A percentile compares a stretch with the other conserved stretches of the same genome.
phyloP scores from a whole-genome alignment of 345 rosid genomes.

The Raphanus sativus region DNA sequence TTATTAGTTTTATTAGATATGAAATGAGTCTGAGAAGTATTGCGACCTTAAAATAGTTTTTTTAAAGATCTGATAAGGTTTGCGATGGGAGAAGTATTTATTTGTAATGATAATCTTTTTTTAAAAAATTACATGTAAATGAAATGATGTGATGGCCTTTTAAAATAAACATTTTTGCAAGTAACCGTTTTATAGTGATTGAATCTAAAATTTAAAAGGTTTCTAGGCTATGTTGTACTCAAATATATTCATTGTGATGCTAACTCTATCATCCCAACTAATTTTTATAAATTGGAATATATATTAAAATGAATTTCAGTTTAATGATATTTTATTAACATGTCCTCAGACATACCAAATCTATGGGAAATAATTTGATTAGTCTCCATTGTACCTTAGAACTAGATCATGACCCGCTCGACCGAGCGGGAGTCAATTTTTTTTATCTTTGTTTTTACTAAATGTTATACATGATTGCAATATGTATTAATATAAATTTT shows the following conservation, averaged over 20 bases:
- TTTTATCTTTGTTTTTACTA: no score
- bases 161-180: no score
- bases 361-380: constrained; percentile 1
- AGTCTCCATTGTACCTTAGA: constrained; percentile 54
- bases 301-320: not conserved
- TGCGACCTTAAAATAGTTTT: no score
- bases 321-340: not conserved
- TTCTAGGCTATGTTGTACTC: not conserved
- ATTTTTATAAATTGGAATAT: not conserved
- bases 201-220: not conserved
- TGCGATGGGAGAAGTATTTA: not conserved
- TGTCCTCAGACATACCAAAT: constrained; percentile 1
- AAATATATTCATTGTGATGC: not conserved
- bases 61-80: not conserved
- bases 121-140: not conserved
- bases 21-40: not conserved
- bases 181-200: not conserved
- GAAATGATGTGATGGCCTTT: no score
- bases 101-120: not conserved
- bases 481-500: no score
- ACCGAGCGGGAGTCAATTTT: no score
- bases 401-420: no score
- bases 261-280: not conserved
- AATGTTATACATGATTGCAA: no score
- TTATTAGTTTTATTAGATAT: not conserved